These are phyloP conservation scores for Prunus salicina DNA, from an alignment of 306 rosid genomes.

Conservation along the genomic window DNA sequence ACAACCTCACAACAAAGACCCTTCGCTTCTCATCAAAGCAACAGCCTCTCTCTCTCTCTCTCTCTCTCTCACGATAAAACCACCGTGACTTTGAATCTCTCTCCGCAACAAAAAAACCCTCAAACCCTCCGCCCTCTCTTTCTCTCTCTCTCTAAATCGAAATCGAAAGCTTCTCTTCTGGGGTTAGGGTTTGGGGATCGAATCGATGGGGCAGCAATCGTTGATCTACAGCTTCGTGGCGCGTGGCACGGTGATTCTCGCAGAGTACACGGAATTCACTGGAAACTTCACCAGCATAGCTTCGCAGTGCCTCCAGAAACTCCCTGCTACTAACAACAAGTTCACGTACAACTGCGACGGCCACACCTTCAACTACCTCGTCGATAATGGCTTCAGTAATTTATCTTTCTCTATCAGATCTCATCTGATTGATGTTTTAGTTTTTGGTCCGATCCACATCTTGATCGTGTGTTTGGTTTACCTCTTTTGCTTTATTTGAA, in stretches of 20 bases:
- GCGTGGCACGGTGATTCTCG: constrained; percentile 77
- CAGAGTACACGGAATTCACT: constrained; percentile 81
- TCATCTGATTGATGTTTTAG: constrained; percentile 6
- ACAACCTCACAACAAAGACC: constrained; percentile 7
- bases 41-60: background rate
- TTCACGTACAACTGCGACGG: constrained; percentile 94
- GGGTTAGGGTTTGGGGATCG: constrained; percentile 28
- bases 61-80: background rate
- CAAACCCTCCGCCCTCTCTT: background rate
- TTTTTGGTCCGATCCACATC: constrained; percentile 29
- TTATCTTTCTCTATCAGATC: constrained; percentile 17
- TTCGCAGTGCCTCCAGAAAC: constrained; percentile 91
- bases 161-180: background rate
- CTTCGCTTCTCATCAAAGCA: constrained; percentile 56
- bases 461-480: background rate
- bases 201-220: constrained; percentile 81
- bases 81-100: background rate
- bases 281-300: constrained; percentile 84
- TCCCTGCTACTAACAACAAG: constrained; percentile 71
- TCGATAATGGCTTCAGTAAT: constrained; percentile 85
- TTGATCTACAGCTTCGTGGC: constrained; percentile 96
- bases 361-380: constrained; percentile 92
- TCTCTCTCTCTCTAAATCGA: constrained; percentile 8
- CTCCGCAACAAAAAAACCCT: constrained; percentile 22
- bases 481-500: constrained; percentile 16